Conservation (phyloP, 768 basidiomycete species). For the Tubosaeta sp. region DNA sequence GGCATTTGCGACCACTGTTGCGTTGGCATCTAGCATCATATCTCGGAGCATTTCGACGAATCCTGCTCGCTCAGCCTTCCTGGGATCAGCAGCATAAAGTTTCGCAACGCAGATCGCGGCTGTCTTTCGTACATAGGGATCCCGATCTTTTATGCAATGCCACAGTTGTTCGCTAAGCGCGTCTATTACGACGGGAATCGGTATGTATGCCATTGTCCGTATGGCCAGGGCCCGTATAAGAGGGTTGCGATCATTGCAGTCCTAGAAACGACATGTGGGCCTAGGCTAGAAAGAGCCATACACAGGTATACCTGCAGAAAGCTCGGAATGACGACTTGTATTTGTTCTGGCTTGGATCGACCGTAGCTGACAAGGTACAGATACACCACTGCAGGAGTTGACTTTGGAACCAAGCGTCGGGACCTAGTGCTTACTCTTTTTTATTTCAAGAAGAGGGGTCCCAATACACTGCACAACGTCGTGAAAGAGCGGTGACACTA, state of each 20-base stretch:
- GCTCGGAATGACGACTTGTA: constrained; percentile 85
- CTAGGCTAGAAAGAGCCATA: constrained; percentile 3
- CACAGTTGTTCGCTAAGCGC: constrained; percentile 85
- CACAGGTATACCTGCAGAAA: constrained; percentile 69
- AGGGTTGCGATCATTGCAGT: constrained; percentile 93
- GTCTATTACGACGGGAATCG: constrained; percentile 82
- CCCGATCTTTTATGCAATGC: constrained; percentile 88
- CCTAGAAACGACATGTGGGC: constrained; percentile 45
- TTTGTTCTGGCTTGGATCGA: constrained; percentile 87
- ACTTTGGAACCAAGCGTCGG: not conserved
- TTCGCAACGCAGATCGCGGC: constrained; percentile 98
- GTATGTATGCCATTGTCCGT: constrained; percentile 99
- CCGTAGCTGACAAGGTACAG: constrained; percentile 97
- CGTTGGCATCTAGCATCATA: constrained; percentile 88
- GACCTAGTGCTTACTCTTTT: constrained; percentile 77
- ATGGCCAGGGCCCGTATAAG: constrained; percentile 96
- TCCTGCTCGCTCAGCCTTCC: constrained; percentile 81
- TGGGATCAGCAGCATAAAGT: constrained; percentile 83
- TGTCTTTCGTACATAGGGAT: constrained; percentile 98
- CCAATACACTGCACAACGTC: constrained; percentile 93
- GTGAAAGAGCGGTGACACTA: constrained; percentile 93
- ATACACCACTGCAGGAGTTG: constrained; percentile 75
- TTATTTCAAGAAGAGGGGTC: constrained; percentile 95
- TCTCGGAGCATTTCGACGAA: constrained; percentile 91
- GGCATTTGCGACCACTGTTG: constrained; percentile 96